Conservation (phyloP, 495 filamentous ascomycete species). For the Aspergillus bridgeri region DNA sequence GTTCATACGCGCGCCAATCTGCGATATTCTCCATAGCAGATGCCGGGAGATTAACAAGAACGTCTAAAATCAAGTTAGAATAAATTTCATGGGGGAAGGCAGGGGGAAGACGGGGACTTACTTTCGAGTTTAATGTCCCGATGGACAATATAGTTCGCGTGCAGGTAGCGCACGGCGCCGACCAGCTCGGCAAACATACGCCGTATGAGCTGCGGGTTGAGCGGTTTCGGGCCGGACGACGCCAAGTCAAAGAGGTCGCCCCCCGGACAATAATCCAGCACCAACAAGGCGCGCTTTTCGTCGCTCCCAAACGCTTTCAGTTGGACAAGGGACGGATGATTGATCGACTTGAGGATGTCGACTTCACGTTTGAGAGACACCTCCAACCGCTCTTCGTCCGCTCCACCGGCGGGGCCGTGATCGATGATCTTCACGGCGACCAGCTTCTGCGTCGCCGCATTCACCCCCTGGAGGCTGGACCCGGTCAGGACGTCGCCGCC, state of each 20-base stretch:
- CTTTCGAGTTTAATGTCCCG: slow-evolving; percentile 98
- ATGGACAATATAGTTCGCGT: slow-evolving; percentile 82
- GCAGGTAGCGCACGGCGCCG: slow-evolving; percentile 79
- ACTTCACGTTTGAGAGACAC: slow-evolving; percentile 90
- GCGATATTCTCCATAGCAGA: slow-evolving; percentile 43
- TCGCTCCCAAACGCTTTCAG: slow-evolving; percentile 85
- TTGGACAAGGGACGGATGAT: slow-evolving; percentile 85
- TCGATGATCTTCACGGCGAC: slow-evolving; percentile 96
- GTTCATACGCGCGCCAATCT: slow-evolving; percentile 69
- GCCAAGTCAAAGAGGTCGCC: slow-evolving; percentile 95
- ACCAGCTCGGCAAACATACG: slow-evolving; percentile 90
- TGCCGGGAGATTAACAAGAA: slow-evolving; percentile 78
- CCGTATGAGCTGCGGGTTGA: slow-evolving; percentile 67
- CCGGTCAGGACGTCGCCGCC: slow-evolving; percentile 17
- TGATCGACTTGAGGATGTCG: slow-evolving; percentile 81
- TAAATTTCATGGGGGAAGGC: neutral
- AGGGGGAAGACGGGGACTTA: slow-evolving; percentile 48
- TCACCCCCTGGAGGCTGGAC: slow-evolving; percentile 44
- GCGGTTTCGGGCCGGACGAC: slow-evolving; percentile 55
- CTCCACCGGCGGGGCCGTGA: slow-evolving; percentile 87
- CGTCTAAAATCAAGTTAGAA: slow-evolving; percentile 57
- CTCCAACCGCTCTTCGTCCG: slow-evolving; percentile 83
- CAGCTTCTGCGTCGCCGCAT: slow-evolving; percentile 57
- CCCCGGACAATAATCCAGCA: slow-evolving; percentile 88
- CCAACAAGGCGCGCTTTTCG: slow-evolving; percentile 72